Percentiles rank a stretch among this genome's conserved stretches.
Conservation (phyloP, 306 rosid genomes). For the Cicer chorassanicum region DNA sequence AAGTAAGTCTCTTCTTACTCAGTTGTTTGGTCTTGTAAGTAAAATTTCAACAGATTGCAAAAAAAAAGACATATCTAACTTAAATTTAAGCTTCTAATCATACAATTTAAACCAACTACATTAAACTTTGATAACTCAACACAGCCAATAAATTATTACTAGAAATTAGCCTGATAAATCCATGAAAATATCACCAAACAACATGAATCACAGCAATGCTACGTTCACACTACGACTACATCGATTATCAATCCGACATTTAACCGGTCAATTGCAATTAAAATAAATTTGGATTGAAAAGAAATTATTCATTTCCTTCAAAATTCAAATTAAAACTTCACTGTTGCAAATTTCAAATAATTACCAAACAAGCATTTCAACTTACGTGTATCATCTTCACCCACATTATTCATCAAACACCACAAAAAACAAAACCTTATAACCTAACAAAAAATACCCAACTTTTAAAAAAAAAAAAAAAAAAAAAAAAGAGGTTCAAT, state of each 20-base stretch:
- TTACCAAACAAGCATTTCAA: not conserved
- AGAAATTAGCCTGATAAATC: not conserved
- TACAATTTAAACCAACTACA: not conserved
- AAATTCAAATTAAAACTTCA: not conserved
- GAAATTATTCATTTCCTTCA: not conserved
- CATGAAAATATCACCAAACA: not conserved
- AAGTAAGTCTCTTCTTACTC: conserved; percentile 15
- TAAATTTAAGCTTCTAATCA: not conserved
- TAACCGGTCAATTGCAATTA: not conserved
- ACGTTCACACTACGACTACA: not conserved
- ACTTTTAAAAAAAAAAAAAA: no score
- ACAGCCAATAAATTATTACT: not conserved
- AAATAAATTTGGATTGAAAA: not conserved
- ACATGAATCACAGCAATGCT: not conserved
- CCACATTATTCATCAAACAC: not conserved
- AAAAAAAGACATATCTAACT: not conserved
- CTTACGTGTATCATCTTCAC: not conserved
- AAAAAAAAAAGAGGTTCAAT: not conserved
- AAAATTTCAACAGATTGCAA: not conserved
- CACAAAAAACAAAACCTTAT: not conserved
- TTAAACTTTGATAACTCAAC: not conserved
- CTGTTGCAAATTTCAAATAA: not conserved
- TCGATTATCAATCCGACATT: not conserved
- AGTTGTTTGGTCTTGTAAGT: not conserved
- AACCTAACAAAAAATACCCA: not conserved